Evolutionary conservation across 2,329 filamentous ascomycete species (phyloP).

Genomic region (Dactylellina sp.): DNA sequence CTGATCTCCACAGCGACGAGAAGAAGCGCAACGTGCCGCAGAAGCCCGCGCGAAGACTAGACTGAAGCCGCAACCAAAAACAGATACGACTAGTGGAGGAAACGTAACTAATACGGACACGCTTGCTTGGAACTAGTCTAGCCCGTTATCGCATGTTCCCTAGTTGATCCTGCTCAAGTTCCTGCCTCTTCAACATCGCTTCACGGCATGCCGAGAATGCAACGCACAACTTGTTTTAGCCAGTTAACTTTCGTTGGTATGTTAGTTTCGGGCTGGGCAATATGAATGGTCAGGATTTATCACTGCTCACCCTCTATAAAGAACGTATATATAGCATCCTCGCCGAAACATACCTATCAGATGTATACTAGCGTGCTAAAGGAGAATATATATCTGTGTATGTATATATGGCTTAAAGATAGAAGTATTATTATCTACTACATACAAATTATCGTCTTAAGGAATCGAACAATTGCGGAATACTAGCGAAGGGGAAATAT

Average conservation of each 20-base stretch:
- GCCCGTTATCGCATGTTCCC: neutral
- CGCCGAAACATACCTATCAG: too few species aligned
- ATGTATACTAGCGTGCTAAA: too few species aligned
- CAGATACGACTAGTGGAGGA: conserved; percentile 16
- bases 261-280: too few species aligned
- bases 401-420: too few species aligned
- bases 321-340: too few species aligned
- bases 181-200: neutral
- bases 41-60: conserved; percentile 52
- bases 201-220: too few species aligned
- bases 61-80: conserved; percentile 38
- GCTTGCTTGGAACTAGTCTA: conserved; percentile 53
- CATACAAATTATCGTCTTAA: conserved; percentile 50
- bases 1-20: conserved; percentile 39
- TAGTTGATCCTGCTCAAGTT: too few species aligned
- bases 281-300: too few species aligned
- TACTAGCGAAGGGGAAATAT: neutral
- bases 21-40: conserved; percentile 42
- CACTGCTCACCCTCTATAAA: too few species aligned
- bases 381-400: too few species aligned
- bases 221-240: too few species aligned
- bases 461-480: conserved; percentile 10
- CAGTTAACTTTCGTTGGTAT: too few species aligned
- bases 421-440: conserved; percentile 57
- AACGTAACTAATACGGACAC: conserved; percentile 47